Evolutionary conservation across 108 stramenopile species (phyloP).

Genomic region (Pseudonitzschia multiseries): DNA sequence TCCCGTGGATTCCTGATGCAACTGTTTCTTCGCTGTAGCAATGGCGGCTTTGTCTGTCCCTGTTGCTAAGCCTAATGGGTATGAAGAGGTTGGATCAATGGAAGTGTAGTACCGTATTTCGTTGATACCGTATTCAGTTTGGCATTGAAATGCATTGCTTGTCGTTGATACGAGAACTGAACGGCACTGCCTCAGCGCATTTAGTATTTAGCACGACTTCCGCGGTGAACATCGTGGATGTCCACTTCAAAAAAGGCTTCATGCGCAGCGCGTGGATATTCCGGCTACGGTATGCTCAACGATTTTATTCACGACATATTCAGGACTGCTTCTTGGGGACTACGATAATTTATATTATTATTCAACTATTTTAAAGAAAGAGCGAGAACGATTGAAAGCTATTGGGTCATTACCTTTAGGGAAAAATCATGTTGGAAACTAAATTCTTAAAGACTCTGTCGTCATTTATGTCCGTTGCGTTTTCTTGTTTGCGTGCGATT

Average conservation of each 20-base stretch:
- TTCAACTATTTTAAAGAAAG: no score
- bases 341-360: no score
- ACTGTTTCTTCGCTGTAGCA: neutral
- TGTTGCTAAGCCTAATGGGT: neutral
- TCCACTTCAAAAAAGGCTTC: neutral
- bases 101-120: no score
- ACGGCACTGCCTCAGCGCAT: neutral
- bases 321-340: neutral
- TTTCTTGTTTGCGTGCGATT: neutral
- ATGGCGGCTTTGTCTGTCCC: neutral
- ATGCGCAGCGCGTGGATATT: neutral
- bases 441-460: neutral
- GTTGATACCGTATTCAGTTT: no score
- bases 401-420: no score
- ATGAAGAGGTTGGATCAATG: no score
- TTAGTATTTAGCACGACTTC: neutral
- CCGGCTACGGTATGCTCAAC: neutral
- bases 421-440: no score
- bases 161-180: neutral
- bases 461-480: neutral
- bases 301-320: neutral
- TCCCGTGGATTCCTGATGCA: neutral
- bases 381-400: no score
- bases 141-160: neutral
- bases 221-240: neutral